These are phyloP conservation scores for Thelonectria olida DNA, from an alignment of 2,329 filamentous ascomycete genomes.

Conservation along the genomic window DNA sequence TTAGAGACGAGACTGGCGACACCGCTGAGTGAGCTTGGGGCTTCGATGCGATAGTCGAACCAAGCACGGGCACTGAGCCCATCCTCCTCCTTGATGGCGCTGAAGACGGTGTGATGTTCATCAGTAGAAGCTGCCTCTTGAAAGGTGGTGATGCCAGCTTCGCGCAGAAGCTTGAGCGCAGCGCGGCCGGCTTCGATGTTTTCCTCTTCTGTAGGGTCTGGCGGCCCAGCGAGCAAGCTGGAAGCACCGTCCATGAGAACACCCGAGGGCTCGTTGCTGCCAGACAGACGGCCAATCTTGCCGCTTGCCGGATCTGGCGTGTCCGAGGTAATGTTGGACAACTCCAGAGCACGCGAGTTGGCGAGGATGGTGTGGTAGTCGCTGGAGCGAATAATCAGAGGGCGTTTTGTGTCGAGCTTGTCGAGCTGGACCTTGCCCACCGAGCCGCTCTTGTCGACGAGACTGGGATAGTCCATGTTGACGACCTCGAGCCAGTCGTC, in stretches of 20 bases:
- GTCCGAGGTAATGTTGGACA: constrained; percentile 32
- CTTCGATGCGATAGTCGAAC: constrained; percentile 40
- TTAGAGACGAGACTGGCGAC: constrained; percentile 26
- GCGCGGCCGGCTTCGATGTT: constrained; percentile 33
- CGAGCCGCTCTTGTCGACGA: constrained; percentile 29
- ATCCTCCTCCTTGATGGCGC: constrained; percentile 31
- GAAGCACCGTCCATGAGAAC: constrained; percentile 36
- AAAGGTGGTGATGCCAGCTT: constrained; percentile 40
- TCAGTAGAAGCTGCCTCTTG: constrained; percentile 35
- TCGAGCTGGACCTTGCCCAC: constrained; percentile 36
- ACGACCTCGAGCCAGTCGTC: constrained; percentile 40
- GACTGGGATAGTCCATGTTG: constrained; percentile 37
- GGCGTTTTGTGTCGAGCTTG: constrained; percentile 32
- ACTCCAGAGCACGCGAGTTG: constrained; percentile 36
- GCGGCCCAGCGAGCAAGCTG: constrained; percentile 31
- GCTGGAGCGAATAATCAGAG: constrained; percentile 35
- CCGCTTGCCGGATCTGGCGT: constrained; percentile 34
- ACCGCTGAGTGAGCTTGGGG: constrained; percentile 25
- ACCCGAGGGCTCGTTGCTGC: constrained; percentile 38
- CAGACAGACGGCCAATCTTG: constrained; percentile 36
- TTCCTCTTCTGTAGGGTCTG: constrained; percentile 28
- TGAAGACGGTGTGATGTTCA: constrained; percentile 26
- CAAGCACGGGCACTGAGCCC: constrained; percentile 35
- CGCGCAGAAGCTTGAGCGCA: constrained; percentile 38
- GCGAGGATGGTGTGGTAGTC: constrained; percentile 36